Evolutionary conservation across 2,329 filamentous ascomycete species (phyloP).

Genomic region (Talaromyces sp.): DNA sequence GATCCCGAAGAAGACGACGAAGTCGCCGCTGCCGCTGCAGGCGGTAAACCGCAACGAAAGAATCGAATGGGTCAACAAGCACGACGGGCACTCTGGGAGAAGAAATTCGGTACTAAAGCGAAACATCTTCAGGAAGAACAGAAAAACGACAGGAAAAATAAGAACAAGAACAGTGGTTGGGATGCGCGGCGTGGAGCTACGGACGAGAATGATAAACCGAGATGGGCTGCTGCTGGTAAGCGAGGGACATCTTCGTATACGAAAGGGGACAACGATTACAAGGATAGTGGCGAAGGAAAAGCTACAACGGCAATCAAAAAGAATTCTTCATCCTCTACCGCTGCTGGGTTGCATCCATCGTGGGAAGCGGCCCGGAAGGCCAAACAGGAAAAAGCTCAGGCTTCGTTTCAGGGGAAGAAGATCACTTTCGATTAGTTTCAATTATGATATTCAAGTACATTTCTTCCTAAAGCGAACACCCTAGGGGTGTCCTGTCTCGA

Average conservation of each 20-base stretch:
- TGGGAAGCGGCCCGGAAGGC: constrained; percentile 60
- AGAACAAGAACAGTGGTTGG: constrained; percentile 50
- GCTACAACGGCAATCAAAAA: constrained; percentile 2
- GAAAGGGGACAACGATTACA: constrained; percentile 14
- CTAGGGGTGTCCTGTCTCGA: no score
- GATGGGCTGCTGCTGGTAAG: constrained; percentile 19
- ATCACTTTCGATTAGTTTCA: constrained; percentile 53
- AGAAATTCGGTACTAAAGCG: constrained; percentile 55
- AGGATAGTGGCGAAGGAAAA: constrained; percentile 21
- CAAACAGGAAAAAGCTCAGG: constrained; percentile 51
- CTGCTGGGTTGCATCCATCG: constrained; percentile 56
- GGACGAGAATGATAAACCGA: constrained; percentile 18
- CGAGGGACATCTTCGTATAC: constrained; percentile 15
- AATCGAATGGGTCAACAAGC: constrained; percentile 61
- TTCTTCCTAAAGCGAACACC: no score
- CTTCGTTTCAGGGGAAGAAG: constrained; percentile 57
- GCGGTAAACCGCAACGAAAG: constrained; percentile 41
- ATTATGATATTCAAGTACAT: not conserved
- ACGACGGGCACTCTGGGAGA: constrained; percentile 56
- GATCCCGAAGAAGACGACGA: constrained; percentile 36
- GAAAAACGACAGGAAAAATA: constrained; percentile 16
- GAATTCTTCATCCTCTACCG: constrained; percentile 32
- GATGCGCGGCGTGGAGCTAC: constrained; percentile 55
- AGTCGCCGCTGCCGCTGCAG: constrained; percentile 42
- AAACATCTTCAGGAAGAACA: constrained; percentile 49